Evolutionary conservation across 495 filamentous ascomycete species (phyloP).

Genomic region (Neurospora tetrasperma): DNA sequence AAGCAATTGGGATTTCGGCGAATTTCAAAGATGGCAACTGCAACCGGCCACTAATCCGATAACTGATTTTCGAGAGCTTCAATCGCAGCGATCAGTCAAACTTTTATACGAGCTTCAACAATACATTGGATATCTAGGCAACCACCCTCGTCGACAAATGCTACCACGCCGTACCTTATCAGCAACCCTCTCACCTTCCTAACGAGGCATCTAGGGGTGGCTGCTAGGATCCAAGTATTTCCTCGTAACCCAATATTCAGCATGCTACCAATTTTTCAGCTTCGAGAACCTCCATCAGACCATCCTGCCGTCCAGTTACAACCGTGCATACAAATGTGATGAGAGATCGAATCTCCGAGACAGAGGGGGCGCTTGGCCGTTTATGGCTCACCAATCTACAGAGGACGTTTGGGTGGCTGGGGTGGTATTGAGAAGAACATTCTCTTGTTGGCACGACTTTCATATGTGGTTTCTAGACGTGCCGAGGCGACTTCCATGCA

Average conservation of each 20-base stretch:
- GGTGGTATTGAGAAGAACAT: neutral
- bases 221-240: neutral
- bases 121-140: neutral
- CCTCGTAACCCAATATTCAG: neutral
- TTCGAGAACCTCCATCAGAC: neutral
- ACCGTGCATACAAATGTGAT: neutral
- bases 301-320: neutral
- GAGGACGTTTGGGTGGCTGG: neutral
- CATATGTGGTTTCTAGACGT: neutral
- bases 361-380: neutral
- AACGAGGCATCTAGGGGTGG: neutral
- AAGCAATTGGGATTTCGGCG: neutral
- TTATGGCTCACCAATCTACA: neutral
- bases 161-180: neutral
- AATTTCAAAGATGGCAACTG: slow-evolving; percentile 4
- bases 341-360: neutral
- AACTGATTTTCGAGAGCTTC: slow-evolving; percentile 12
- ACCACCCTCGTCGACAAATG: neutral
- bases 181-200: neutral
- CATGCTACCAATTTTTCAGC: neutral
- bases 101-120: slow-evolving; percentile 8
- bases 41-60: neutral
- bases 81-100: slow-evolving; percentile 4
- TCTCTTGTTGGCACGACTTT: neutral
- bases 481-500: neutral